Conservation (phyloP, 2,329 filamentous ascomycete species). For the Fusarium sp. region DNA sequence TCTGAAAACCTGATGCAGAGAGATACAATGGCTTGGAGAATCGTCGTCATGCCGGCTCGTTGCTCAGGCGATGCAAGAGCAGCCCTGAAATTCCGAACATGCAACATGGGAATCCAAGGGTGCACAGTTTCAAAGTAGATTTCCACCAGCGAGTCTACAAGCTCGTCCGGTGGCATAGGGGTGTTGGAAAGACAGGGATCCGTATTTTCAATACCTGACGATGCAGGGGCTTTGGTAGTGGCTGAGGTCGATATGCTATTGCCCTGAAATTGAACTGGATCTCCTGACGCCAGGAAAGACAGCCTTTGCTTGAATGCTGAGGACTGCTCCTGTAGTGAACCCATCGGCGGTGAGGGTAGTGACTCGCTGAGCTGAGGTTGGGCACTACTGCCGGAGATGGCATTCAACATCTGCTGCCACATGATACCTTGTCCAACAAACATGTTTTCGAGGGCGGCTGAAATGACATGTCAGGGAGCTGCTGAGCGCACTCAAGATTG, state of each 20-base stretch:
- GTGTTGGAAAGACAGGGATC: not conserved
- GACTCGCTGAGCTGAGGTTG: not conserved
- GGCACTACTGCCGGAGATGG: not conserved
- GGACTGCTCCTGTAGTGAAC: conserved; percentile 12
- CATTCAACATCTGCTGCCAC: conserved; percentile 49
- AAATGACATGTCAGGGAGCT: not conserved
- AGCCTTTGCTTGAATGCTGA: not conserved
- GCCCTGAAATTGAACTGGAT: not conserved
- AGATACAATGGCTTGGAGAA: conserved; percentile 53
- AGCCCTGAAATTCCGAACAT: conserved; percentile 42
- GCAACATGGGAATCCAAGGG: conserved; percentile 51
- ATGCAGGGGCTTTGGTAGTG: not conserved
- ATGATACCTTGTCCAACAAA: conserved; percentile 53
- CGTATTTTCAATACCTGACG: not conserved
- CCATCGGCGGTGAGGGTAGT: not conserved
- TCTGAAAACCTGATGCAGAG: conserved; percentile 45
- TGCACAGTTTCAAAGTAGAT: conserved; percentile 53
- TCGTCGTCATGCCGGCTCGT: conserved; percentile 39
- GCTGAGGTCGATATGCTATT: not conserved
- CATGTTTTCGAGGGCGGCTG: conserved; percentile 51
- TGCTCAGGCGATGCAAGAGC: conserved; percentile 21
- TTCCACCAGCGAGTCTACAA: conserved; percentile 50
- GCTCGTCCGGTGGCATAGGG: conserved; percentile 44
- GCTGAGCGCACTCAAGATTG: not conserved
- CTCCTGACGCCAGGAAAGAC: not conserved